These are phyloP conservation scores for Phytophthora megakarya DNA, from an alignment of 352 stramenopile genomes.

Conservation along the genomic window DNA sequence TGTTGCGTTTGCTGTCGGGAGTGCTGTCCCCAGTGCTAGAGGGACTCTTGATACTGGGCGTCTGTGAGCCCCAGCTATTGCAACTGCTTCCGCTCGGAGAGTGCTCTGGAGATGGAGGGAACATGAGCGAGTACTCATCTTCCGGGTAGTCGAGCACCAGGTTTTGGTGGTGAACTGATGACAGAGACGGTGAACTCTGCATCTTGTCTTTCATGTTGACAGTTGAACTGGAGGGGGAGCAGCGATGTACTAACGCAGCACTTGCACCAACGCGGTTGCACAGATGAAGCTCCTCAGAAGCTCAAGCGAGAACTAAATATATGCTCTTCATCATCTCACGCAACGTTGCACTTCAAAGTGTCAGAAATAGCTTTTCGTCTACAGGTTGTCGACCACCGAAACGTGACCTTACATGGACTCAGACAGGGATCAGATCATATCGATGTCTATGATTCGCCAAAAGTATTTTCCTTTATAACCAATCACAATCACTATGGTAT, in stretches of 20 bases:
- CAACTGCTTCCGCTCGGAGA: slow-evolving; percentile 37
- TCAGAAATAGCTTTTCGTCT: slow-evolving; percentile 28
- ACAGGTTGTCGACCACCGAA: slow-evolving; percentile 25
- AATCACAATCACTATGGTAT: not conserved
- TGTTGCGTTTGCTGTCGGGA: slow-evolving; percentile 30
- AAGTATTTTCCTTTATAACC: slow-evolving; percentile 1
- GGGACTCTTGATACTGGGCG: slow-evolving; percentile 21
- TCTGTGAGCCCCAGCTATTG: slow-evolving; percentile 32
- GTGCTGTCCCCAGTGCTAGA: slow-evolving; percentile 9
- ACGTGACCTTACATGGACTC: slow-evolving; percentile 7
- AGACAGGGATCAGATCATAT: slow-evolving; percentile 7
- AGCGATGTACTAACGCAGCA: slow-evolving; percentile 13
- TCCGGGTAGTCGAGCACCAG: slow-evolving; percentile 20
- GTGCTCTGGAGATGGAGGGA: slow-evolving; percentile 33
- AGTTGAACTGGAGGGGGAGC: slow-evolving; percentile 11
- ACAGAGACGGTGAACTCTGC: not conserved
- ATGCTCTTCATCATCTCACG: slow-evolving; percentile 13
- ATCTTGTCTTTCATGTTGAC: slow-evolving; percentile 32
- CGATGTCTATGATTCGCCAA: not conserved
- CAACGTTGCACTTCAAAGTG: not conserved
- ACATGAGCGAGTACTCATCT: slow-evolving; percentile 36
- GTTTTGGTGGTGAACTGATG: slow-evolving; percentile 4
- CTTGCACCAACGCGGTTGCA: slow-evolving; percentile 1
- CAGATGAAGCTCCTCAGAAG: not conserved
- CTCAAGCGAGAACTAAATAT: slow-evolving; percentile 27